A percentile compares a stretch with the other conserved stretches of the same genome.
Conservation (phyloP, 179 eudicot species). For the Silene coronaria region DNA sequence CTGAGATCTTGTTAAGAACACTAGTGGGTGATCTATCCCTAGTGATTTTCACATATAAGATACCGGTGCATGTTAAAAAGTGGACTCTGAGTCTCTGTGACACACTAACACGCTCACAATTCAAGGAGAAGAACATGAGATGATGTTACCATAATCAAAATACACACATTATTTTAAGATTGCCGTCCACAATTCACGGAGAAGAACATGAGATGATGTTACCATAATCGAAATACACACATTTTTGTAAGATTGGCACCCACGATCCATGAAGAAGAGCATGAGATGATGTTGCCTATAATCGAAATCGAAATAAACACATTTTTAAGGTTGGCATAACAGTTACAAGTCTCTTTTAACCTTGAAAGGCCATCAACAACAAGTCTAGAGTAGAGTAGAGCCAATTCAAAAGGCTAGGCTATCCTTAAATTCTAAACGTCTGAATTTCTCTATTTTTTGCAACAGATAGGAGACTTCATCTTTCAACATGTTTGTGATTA, state of each 20-base stretch:
- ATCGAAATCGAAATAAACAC: not conserved
- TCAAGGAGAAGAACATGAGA: constrained; percentile 9
- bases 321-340: constrained; percentile 4
- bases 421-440: constrained; percentile 3
- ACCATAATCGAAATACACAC: too few relatives aligned
- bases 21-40: too few relatives aligned
- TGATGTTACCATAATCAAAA: not conserved
- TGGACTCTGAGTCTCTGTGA: too few relatives aligned
- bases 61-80: too few relatives aligned
- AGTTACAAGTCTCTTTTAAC: constrained; percentile 13
- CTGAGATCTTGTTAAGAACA: too few relatives aligned
- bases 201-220: constrained; percentile 7
- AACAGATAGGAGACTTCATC: constrained; percentile 5
- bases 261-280: not conserved
- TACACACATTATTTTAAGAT: too few relatives aligned
- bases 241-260: too few relatives aligned
- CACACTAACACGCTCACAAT: not conserved
- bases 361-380: not conserved
- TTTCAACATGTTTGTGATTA: not conserved
- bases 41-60: too few relatives aligned
- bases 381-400: not conserved
- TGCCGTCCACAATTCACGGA: not conserved
- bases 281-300: constrained; percentile 5
- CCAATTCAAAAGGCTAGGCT: not conserved
- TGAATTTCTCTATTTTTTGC: constrained; percentile 7